Conservation (phyloP, 805 yeast species). For the Candida sonorensis region DNA sequence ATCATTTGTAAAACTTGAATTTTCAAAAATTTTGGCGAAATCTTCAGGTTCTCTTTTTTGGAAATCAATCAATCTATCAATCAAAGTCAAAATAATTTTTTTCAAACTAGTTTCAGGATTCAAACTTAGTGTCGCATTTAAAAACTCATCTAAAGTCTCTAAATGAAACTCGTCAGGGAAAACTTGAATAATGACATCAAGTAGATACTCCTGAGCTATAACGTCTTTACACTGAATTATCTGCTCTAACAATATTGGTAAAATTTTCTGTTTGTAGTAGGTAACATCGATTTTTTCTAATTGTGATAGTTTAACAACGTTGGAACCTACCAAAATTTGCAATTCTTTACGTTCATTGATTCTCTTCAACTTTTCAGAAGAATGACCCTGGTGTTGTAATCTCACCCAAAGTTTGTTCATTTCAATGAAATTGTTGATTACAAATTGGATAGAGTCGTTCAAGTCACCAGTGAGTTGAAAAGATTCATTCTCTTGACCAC, state of each 20-base stretch:
- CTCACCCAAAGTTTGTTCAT: conserved; percentile 99
- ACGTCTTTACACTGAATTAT: conserved; percentile 87
- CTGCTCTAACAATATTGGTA: conserved; percentile 83
- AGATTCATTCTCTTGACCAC: background rate
- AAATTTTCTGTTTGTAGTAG: conserved; percentile 42
- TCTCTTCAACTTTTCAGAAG: conserved; percentile 70
- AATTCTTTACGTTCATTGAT: conserved; percentile 78
- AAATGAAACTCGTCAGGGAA: conserved; percentile 92
- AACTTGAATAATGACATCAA: conserved; percentile 88
- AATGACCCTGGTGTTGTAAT: conserved; percentile 90
- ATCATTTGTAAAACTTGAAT: conserved; percentile 11
- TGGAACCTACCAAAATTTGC: conserved; percentile 88
- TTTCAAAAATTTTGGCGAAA: conserved; percentile 11
- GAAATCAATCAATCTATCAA: conserved; percentile 61
- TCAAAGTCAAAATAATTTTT: conserved; percentile 59
- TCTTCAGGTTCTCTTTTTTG: conserved; percentile 32
- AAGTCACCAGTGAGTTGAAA: conserved; percentile 31
- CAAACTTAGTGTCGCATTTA: conserved; percentile 59
- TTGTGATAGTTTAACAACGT: conserved; percentile 82
- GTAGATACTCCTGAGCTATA: conserved; percentile 84
- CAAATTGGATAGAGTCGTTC: conserved; percentile 67
- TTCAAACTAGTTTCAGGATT: conserved; percentile 66
- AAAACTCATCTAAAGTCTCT: conserved; percentile 58
- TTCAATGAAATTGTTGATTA: conserved; percentile 83
- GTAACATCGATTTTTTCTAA: conserved; percentile 63